Percentiles rank a stretch among this genome's conserved stretches.
phyloP scores from a whole-genome alignment of 2,329 filamentous ascomycete genomes.

The Hypoxylon sp. region DNA sequence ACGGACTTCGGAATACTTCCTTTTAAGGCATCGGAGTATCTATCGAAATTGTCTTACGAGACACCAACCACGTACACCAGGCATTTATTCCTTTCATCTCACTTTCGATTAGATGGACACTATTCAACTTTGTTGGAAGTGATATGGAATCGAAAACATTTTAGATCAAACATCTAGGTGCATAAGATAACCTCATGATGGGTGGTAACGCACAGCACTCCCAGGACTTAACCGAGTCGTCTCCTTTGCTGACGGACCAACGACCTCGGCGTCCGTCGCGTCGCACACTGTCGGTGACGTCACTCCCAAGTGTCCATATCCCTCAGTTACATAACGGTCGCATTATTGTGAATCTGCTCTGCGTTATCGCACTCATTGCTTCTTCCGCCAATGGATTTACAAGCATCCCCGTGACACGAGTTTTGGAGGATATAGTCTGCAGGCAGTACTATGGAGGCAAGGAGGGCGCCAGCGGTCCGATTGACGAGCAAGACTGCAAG shows the following conservation, averaged over 20 bases:
- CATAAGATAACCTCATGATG: conserved; percentile 10
- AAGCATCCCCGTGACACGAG: conserved; percentile 54
- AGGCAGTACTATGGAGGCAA: conserved; percentile 54
- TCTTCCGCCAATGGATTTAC: conserved; percentile 53
- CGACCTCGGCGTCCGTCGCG: conserved; percentile 42
- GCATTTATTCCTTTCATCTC: conserved; percentile 15
- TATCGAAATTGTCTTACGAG: not conserved
- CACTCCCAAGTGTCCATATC: conserved; percentile 45
- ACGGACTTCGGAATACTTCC: conserved; percentile 35
- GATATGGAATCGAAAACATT: not conserved
- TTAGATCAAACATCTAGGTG: not conserved
- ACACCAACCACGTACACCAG: not conserved
- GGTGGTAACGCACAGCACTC: conserved; percentile 19
- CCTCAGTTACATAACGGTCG: conserved; percentile 48
- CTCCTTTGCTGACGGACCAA: conserved; percentile 25
- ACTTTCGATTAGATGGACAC: not conserved
- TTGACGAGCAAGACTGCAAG: conserved; percentile 59
- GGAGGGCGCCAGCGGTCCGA: conserved; percentile 34
- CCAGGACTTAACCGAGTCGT: conserved; percentile 33
- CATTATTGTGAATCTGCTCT: conserved; percentile 55
- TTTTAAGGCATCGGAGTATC: conserved; percentile 19
- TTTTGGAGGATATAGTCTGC: conserved; percentile 59
- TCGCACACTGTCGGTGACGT: conserved; percentile 47
- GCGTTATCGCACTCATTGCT: conserved; percentile 54
- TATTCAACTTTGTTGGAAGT: not conserved